Percentiles rank a stretch among this genome's conserved stretches.
phyloP scores from a whole-genome alignment of 768 basidiomycete species.

The Tricholomella constricta region DNA sequence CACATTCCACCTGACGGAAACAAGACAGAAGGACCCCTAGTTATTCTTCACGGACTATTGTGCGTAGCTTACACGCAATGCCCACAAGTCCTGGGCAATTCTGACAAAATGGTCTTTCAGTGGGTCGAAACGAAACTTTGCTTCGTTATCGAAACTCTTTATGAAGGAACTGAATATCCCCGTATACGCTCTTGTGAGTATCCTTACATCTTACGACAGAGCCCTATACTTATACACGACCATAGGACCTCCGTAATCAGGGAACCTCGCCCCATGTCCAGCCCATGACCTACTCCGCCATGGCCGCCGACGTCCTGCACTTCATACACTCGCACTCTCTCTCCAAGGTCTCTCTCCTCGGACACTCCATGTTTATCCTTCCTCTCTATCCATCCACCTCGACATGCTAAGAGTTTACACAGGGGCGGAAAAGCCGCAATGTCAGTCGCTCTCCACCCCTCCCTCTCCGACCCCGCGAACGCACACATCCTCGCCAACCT shows the following conservation, averaged over 20 bases:
- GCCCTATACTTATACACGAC: neutral
- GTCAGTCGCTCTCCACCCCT: conserved; percentile 53
- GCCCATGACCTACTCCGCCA: conserved; percentile 70
- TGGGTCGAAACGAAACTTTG: conserved; percentile 86
- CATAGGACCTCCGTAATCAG: conserved; percentile 72
- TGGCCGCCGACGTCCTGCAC: conserved; percentile 76
- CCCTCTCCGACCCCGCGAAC: conserved; percentile 35
- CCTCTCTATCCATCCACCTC: neutral
- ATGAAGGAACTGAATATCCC: conserved; percentile 57
- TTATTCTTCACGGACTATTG: conserved; percentile 66
- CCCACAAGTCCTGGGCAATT: neutral
- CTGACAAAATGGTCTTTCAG: conserved; percentile 39
- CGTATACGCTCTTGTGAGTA: conserved; percentile 61
- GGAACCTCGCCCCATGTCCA: conserved; percentile 72
- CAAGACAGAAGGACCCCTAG: conserved; percentile 40
- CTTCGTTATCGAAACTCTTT: conserved; percentile 73
- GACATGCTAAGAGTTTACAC: neutral
- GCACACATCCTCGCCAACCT: conserved; percentile 47
- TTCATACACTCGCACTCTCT: conserved; percentile 58
- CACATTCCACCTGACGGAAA: conserved; percentile 23
- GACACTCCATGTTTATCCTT: conserved; percentile 78
- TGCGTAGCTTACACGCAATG: conserved; percentile 27
- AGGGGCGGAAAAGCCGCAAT: conserved; percentile 87
- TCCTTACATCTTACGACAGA: neutral
- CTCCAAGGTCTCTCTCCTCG: conserved; percentile 67